Conservation (phyloP, 805 yeast genomes). For the Kurtzmaniella cleridarum region DNA sequence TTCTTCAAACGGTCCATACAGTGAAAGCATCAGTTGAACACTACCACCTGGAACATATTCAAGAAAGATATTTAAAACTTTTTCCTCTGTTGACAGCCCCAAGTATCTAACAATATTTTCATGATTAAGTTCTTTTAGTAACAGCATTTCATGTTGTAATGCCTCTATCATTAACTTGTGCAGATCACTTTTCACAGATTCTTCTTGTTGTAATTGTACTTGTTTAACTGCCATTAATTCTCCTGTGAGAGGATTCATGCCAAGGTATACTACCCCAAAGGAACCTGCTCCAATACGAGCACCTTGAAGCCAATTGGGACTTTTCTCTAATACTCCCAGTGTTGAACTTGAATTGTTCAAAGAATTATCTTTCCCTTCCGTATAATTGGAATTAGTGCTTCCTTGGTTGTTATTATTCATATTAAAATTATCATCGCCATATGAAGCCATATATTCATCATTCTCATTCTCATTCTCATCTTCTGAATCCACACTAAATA, state of each 20-base stretch:
- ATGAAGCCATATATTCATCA: not conserved
- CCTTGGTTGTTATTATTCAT: not conserved
- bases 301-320: conserved; percentile 80
- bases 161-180: conserved; percentile 65
- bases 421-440: not conserved
- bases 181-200: conserved; percentile 22
- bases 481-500: conserved; percentile 37
- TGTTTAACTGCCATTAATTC: conserved; percentile 97
- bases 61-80: conserved; percentile 68
- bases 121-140: conserved; percentile 77
- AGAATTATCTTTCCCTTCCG: not conserved
- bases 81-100: conserved; percentile 77
- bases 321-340: not conserved
- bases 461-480: conserved; percentile 29
- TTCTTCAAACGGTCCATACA: conserved; percentile 78
- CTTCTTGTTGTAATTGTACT: conserved; percentile 59
- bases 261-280: conserved; percentile 89
- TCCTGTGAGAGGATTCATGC: conserved; percentile 88
- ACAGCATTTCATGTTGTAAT: conserved; percentile 70
- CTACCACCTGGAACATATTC: conserved; percentile 54
- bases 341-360: not conserved
- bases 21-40: conserved; percentile 62
- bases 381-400: not conserved
- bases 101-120: conserved; percentile 88
- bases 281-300: conserved; percentile 92